Evolutionary conservation across 2,329 filamentous ascomycete genomes (phyloP).

Genomic region (Venturiaceae sp.): DNA sequence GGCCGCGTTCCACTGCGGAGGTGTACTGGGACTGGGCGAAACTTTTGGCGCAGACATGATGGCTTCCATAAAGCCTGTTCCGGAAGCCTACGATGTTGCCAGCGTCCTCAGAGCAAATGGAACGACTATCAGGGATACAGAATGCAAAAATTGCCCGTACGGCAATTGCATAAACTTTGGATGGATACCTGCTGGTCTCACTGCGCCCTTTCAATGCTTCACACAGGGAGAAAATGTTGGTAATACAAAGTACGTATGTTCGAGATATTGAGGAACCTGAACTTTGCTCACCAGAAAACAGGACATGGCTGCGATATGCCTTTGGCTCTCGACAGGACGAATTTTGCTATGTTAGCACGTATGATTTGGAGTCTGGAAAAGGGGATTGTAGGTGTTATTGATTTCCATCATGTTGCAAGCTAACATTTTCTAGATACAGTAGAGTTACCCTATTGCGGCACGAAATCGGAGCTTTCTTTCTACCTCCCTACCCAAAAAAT

Average conservation of each 20-base stretch:
- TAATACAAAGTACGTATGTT: conserved; percentile 1
- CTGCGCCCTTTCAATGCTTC: conserved; percentile 1
- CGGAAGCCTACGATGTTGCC: neutral
- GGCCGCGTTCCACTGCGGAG: neutral
- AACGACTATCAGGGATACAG: neutral
- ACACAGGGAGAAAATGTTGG: conserved; percentile 4
- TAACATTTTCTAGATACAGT: neutral
- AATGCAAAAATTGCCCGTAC: conserved; percentile 8
- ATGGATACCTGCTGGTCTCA: neutral
- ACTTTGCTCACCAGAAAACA: neutral
- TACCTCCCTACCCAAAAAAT: conserved; percentile 1
- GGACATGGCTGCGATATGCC: neutral
- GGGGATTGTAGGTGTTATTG: conserved; percentile 4
- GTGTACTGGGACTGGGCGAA: neutral
- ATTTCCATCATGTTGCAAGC: neutral
- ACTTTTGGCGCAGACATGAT: neutral
- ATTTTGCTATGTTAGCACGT: conserved; percentile 5
- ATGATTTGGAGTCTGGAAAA: neutral
- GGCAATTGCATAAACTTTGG: neutral
- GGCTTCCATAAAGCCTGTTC: neutral
- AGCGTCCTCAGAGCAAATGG: neutral
- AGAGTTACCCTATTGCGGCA: conserved; percentile 4
- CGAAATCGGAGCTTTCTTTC: neutral
- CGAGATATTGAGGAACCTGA: neutral
- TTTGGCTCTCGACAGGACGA: neutral